These are phyloP conservation scores for Nannochloris sp. DNA, from an alignment of 139 green algal species.

Conservation along the genomic window DNA sequence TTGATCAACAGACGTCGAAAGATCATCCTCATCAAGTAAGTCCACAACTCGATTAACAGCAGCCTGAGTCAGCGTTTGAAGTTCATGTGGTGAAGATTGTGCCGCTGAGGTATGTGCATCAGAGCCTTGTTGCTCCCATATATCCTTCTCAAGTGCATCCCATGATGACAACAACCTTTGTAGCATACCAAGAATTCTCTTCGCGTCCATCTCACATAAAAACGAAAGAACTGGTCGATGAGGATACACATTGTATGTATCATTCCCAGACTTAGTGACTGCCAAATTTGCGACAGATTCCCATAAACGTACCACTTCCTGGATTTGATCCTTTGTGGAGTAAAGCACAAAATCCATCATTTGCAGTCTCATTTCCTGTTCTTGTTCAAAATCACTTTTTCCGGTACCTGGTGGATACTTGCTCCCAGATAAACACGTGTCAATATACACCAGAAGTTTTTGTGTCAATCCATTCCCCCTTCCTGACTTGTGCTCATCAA, in stretches of 20 bases:
- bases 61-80: slow-evolving; percentile 9
- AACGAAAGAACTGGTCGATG: slow-evolving; percentile 28
- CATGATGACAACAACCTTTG: slow-evolving; percentile 29
- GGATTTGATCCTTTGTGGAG: slow-evolving; percentile 9
- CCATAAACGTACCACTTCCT: slow-evolving; percentile 22
- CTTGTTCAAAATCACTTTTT: not conserved
- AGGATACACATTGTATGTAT: not conserved
- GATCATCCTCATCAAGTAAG: slow-evolving; percentile 16
- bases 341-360: slow-evolving; percentile 34
- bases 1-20: not conserved
- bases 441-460: slow-evolving; percentile 55
- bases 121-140: slow-evolving; percentile 7
- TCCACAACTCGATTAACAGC: slow-evolving; percentile 32
- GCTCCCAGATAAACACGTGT: slow-evolving; percentile 31
- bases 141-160: slow-evolving; percentile 40
- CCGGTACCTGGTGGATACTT: slow-evolving; percentile 31
- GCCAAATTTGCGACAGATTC: slow-evolving; percentile 12
- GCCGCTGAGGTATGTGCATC: not conserved
- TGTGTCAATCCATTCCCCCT: not conserved
- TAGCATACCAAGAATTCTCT: slow-evolving; percentile 26
- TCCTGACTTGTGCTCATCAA: slow-evolving; percentile 4
- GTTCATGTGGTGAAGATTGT: not conserved
- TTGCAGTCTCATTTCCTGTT: slow-evolving; percentile 18
- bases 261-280: not conserved
- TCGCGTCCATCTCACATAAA: slow-evolving; percentile 27